Evolutionary conservation across 164 flowering plant genomes (phyloP).

Genomic region (Euptelea pleiosperma): DNA sequence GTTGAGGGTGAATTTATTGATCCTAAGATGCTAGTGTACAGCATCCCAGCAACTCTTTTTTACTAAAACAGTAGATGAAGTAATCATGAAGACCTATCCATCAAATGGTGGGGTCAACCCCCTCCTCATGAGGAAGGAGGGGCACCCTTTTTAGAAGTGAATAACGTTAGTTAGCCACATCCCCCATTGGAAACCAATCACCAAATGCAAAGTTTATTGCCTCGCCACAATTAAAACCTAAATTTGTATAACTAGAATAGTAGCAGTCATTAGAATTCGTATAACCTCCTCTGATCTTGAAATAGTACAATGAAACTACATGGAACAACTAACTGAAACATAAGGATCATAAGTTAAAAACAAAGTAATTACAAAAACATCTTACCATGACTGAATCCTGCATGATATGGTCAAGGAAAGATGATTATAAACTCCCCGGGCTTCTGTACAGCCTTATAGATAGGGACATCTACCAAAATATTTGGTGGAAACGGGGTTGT

Average conservation of each 20-base stretch:
- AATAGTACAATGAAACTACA: too few relatives aligned
- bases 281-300: background rate
- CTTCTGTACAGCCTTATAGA: constrained; percentile 85
- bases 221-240: constrained; percentile 98
- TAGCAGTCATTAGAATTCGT: background rate
- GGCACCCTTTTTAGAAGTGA: constrained; percentile 82
- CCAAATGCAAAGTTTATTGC: constrained; percentile 97
- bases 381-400: constrained; percentile 99
- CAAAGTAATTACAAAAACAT: too few relatives aligned
- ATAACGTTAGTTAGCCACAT: constrained; percentile 81
- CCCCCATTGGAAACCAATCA: constrained; percentile 94
- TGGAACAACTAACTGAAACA: background rate
- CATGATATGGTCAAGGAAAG: constrained; percentile 96
- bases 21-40: too few relatives aligned
- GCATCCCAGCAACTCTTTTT: too few relatives aligned
- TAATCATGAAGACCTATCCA: too few relatives aligned
- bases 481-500: constrained; percentile 96
- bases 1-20: too few relatives aligned
- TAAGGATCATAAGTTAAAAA: background rate
- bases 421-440: constrained; percentile 94
- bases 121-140: constrained; percentile 94
- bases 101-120: too few relatives aligned
- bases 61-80: too few relatives aligned
- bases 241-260: constrained; percentile 10
- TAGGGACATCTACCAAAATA: constrained; percentile 72